A percentile compares a stretch with the other conserved stretches of the same genome.
Conservation (phyloP, 371 early-diverging fungal species). For the Parasitella parasitica region DNA sequence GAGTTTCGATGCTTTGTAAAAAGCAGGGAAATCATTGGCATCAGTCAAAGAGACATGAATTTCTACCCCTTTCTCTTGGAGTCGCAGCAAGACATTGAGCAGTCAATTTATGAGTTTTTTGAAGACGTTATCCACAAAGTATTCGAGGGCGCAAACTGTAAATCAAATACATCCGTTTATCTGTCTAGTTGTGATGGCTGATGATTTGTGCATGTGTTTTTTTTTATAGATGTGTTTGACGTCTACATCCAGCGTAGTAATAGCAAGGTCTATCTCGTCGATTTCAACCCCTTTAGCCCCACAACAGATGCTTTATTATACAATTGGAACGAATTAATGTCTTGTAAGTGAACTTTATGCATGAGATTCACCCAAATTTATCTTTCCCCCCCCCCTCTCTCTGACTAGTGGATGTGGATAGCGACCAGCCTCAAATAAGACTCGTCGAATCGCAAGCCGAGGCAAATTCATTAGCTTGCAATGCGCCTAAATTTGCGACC, state of each 20-base stretch:
- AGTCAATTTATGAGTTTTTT: constrained; percentile 66
- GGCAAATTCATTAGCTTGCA: constrained; percentile 37
- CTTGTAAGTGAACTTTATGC: constrained; percentile 25
- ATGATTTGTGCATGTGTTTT: background rate
- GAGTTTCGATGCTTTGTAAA: constrained; percentile 93
- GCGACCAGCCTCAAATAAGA: constrained; percentile 42
- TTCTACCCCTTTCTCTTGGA: constrained; percentile 74
- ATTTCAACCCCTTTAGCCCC: constrained; percentile 84
- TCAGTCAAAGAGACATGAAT: constrained; percentile 74
- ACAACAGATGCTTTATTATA: constrained; percentile 81
- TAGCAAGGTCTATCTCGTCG: constrained; percentile 71
- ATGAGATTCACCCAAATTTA: background rate
- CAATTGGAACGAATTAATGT: constrained; percentile 75
- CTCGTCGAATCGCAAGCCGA: constrained; percentile 52
- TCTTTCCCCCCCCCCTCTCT: too few relatives aligned
- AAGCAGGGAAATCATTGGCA: constrained; percentile 63
- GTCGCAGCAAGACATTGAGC: constrained; percentile 55
- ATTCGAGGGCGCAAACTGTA: constrained; percentile 59
- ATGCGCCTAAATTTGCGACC: constrained; percentile 59
- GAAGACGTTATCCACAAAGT: constrained; percentile 54
- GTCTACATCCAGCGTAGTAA: constrained; percentile 71
- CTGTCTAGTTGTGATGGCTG: background rate
- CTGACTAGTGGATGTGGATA: constrained; percentile 25
- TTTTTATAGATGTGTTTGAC: constrained; percentile 76
- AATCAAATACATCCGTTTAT: constrained; percentile 5